Evolutionary conservation across 148 eudicot genomes (phyloP), one percentile per base, ranked within the genome.

Genomic region (Rhododendron ovatum): DNA sequence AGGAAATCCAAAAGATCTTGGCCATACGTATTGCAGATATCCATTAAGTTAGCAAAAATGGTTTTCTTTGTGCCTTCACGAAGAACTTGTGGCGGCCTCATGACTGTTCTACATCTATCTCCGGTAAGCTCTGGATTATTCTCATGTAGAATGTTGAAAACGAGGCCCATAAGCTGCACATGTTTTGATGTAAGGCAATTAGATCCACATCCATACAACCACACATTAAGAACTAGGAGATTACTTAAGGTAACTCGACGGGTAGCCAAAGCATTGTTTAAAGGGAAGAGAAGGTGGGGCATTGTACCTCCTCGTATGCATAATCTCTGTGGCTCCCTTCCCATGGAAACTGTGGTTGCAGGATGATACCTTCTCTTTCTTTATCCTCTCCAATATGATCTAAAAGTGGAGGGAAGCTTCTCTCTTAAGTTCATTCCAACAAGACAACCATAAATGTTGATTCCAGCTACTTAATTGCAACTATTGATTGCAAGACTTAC

Each of bases 71-170:
- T 96, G 86, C 99, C 99, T 91, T 96, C 98, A 88, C 98, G 98
- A 86, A 95, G 93, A 87, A 96, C 99, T 91, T 95, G 98, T 35
- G 99, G 98, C 51, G 99, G 99, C 88, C 99, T 95, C 99, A 96
- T 95, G 78, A 96, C 98, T 77, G 99, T 96, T 80, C 98, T 91
- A 5, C 98, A 92, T 86, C 99, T 90, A 87, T 95, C 98, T 85
- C 99, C 98, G 45, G 99, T 96, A 90, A 96, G 99, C 91, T 93
- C 99, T 35, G 97, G 99, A 89, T 96, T 96, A 88, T 95, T 93
- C 93, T 96, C 98, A 84, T 97, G 98, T 78, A 96, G 95, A 82
- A 95, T 94, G 87, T 91, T 91, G 89, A 96, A 95, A 30, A 96
- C 99, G 71, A 98, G 93, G 83, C 96, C 99, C 45, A n/a, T n/a